These are phyloP conservation scores for Penicillium parvum DNA, from an alignment of 495 filamentous ascomycete genomes.

Conservation along the genomic window DNA sequence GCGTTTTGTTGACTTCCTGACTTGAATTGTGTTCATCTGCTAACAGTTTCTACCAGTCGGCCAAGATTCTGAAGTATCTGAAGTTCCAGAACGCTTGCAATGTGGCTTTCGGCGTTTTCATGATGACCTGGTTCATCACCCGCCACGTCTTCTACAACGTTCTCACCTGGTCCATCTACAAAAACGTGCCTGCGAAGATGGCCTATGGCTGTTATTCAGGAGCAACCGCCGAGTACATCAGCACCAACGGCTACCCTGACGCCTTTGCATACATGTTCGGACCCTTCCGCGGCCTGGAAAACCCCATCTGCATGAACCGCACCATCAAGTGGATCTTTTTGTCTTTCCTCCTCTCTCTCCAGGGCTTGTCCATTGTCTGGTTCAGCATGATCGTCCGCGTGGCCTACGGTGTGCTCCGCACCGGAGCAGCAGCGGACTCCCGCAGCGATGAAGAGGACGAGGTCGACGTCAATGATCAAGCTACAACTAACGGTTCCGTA, in stretches of 20 bases:
- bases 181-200: conserved; percentile 60
- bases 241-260: conserved; percentile 52
- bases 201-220: conserved; percentile 66
- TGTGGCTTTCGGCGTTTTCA: conserved; percentile 78
- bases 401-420: conserved; percentile 68
- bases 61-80: conserved; percentile 91
- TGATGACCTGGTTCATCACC: conserved; percentile 76
- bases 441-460: conserved; percentile 84
- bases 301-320: conserved; percentile 70
- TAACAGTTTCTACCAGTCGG: conserved; percentile 51
- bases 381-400: conserved; percentile 83
- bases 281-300: conserved; percentile 63
- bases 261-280: conserved; percentile 58
- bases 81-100: conserved; percentile 74
- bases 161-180: conserved; percentile 76
- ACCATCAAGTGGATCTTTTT: conserved; percentile 72
- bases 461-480: conserved; percentile 46
- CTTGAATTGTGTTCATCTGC: background rate
- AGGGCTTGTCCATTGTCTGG: conserved; percentile 79
- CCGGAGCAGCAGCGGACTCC: conserved; percentile 76
- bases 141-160: conserved; percentile 76
- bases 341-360: conserved; percentile 68
- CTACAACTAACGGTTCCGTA: conserved; percentile 37
- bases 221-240: conserved; percentile 49
- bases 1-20: conserved; percentile 28